These are phyloP conservation scores for Cercospora sojina DNA, from an alignment of 2,329 filamentous ascomycete genomes.

Conservation along the genomic window DNA sequence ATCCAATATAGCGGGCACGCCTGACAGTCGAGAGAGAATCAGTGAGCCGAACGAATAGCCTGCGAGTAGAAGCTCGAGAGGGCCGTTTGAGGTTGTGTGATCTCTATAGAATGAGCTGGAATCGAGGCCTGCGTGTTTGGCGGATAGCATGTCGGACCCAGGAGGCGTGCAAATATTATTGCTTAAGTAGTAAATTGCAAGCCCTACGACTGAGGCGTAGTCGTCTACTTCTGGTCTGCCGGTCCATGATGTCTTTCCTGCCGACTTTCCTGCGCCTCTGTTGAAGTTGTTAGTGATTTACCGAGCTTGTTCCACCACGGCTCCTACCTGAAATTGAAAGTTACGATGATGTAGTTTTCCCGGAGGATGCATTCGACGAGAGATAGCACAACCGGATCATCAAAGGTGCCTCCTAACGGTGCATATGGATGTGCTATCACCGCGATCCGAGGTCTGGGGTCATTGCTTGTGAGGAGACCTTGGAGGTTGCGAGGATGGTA, in stretches of 20 bases:
- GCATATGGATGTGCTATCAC: conserved; percentile 90
- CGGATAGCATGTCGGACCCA: conserved; percentile 10
- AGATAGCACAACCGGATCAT: conserved; percentile 75
- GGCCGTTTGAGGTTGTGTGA: neutral
- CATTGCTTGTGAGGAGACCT: neutral
- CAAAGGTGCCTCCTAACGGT: conserved; percentile 77
- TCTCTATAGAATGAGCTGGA: neutral
- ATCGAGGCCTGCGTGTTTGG: neutral
- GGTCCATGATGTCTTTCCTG: conserved; percentile 83
- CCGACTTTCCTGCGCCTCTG: conserved; percentile 74
- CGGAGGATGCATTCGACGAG: conserved; percentile 64
- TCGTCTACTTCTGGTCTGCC: conserved; percentile 77
- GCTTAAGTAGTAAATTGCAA: conserved; percentile 72
- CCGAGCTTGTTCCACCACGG: neutral
- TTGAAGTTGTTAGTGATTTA: conserved; percentile 18
- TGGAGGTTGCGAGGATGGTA: conserved; percentile 56
- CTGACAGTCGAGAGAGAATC: conserved; percentile 71
- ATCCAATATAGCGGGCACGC: conserved; percentile 55
- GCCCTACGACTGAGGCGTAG: conserved; percentile 78
- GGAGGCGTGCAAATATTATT: conserved; percentile 46
- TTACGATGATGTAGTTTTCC: conserved; percentile 72
- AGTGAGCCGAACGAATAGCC: conserved; percentile 93
- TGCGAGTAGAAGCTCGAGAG: conserved; percentile 56
- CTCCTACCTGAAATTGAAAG: conserved; percentile 84
- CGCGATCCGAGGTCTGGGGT: conserved; percentile 44